Base-by-base conservation (phyloP, 768 basidiomycete genomes). In the Bullera alba region DNA sequence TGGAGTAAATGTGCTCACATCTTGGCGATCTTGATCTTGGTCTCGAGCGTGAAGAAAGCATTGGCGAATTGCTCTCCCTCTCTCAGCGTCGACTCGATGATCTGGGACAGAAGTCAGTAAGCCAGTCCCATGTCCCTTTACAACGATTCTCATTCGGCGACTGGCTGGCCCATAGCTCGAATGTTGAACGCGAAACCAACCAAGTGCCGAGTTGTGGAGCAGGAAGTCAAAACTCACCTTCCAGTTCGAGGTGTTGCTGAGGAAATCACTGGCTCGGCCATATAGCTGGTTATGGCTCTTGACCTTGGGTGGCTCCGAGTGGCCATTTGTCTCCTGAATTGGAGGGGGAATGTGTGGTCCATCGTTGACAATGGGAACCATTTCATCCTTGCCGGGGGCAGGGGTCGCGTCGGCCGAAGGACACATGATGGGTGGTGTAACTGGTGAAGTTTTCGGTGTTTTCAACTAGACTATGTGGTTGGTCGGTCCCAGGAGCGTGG, bases 61-160 rank as follows among this genome's bases (percentile, higher is more conserved):
- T 97, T 99, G 57, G 95, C 95, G 66, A 99, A 99, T 73, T 99
- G 92, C 74, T 95, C 92, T 51, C 91, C 92, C 85, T 95, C 92
- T 81, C 93, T 78, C 51, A 96, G 81, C 3, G 93, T 97, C 63
- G 87, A 90, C 76, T 96, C 91, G 69, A 96, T 96, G 75, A 51
- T 49, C 48, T 39, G 26, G 44, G 25, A 38, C 21, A 43, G 7
- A 43, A 10, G 12, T 44, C 21, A 50, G 15, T 7, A 43, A 17
- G 23, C 25, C 42, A 22, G 17, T 42, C 16, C 19, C 12, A 16
- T 23, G 16, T 10, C 42, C 26, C 42, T n/a, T 28, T 32, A 16
- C 48, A 42, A 44, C 54, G 44, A 46, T 25, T 22, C 15, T 19
- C 21, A 14, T 23, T 21, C 16, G 3, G 8, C 15, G 15, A 3